Evolutionary conservation across 805 yeast species (phyloP).

Genomic region (Hanseniaspora jakobsenii): DNA sequence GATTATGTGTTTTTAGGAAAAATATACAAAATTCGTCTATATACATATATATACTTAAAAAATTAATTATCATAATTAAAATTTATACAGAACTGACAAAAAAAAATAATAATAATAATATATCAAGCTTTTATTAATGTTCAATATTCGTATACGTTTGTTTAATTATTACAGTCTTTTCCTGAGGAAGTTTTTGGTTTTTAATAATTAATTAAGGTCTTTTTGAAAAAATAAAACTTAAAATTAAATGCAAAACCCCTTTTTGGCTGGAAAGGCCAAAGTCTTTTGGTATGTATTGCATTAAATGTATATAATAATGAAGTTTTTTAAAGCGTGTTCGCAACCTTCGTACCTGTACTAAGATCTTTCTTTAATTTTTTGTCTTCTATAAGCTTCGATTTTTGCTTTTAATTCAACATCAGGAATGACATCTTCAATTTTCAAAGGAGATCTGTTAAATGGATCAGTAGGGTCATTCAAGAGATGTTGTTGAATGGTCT

Average conservation of each 20-base stretch:
- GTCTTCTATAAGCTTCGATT: conserved; percentile 46
- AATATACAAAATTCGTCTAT: conserved; percentile 11
- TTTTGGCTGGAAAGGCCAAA: no score
- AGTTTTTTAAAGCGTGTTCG: no score
- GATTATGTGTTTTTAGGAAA: conserved; percentile 13
- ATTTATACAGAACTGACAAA: conserved; percentile 13
- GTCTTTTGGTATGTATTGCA: no score
- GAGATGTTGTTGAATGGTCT: conserved; percentile 86
- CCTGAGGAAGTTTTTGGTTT: no score
- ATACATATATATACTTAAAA: conserved; percentile 9
- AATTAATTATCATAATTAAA: conserved; percentile 15
- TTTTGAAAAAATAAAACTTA: no score
- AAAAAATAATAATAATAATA: conserved; percentile 4
- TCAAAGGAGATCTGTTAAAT: conserved; percentile 84
- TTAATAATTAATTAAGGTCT: no score
- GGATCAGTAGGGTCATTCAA: conserved; percentile 95
- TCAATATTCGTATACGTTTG: no score
- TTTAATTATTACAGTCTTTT: no score
- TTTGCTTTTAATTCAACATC: conserved; percentile 53
- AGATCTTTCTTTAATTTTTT: conserved; percentile 28
- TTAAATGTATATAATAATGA: neutral
- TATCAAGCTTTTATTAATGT: no score
- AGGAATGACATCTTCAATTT: conserved; percentile 75
- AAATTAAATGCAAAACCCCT: no score
- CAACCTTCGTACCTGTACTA: conserved; percentile 10